Conservation (phyloP, 768 basidiomycete genomes). For the Termitomyces sp. region DNA sequence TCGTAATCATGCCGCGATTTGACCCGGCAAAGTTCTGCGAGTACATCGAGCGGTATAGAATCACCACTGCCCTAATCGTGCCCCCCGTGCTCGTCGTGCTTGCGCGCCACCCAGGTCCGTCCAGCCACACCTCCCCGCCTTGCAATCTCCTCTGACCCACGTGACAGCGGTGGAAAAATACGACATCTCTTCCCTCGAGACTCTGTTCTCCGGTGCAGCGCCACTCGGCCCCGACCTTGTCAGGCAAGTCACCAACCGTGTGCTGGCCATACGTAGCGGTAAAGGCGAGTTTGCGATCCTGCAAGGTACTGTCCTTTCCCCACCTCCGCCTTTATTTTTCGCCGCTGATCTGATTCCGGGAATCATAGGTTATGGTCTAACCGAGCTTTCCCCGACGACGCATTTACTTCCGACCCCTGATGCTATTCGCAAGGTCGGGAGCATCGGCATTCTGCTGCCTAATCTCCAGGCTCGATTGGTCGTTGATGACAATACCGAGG, state of each 20-base stretch:
- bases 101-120: constrained; percentile 59
- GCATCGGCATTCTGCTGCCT: constrained; percentile 65
- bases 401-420: constrained; percentile 46
- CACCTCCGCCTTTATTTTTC: too few species aligned
- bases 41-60: constrained; percentile 58
- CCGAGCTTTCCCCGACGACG: constrained; percentile 75
- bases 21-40: constrained; percentile 65
- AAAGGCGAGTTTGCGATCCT: constrained; percentile 35
- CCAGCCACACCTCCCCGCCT: neutral
- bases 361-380: constrained; percentile 63
- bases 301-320: constrained; percentile 36
- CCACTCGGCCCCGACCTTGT: constrained; percentile 67
- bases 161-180: constrained; percentile 57
- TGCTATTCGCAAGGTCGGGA: constrained; percentile 51
- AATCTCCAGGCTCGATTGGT: constrained; percentile 75
- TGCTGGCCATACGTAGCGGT: constrained; percentile 30
- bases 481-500: constrained; percentile 48
- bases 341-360: neutral
- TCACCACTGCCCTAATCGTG: constrained; percentile 56
- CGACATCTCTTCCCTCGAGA: constrained; percentile 53
- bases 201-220: constrained; percentile 73
- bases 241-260: constrained; percentile 35
- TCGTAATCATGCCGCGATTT: constrained; percentile 62
- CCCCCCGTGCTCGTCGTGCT: constrained; percentile 84
- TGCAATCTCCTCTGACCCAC: neutral